Evolutionary conservation across 257 asterid genomes (phyloP).

Genomic region (Fraxinus americana): DNA sequence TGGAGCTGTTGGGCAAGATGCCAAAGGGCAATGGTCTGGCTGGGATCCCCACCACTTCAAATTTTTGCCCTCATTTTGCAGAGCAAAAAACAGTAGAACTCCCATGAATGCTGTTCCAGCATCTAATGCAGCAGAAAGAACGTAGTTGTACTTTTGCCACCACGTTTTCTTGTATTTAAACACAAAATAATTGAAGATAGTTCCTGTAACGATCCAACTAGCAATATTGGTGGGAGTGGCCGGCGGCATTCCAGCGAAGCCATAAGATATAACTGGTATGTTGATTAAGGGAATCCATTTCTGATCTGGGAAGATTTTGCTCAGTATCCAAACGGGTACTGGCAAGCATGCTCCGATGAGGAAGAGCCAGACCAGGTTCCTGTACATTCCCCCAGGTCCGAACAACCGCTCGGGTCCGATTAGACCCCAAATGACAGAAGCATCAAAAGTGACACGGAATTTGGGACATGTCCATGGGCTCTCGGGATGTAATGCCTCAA

Average conservation of each 20-base stretch:
- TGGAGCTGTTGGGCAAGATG: conserved; percentile 88
- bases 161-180: conserved; percentile 73
- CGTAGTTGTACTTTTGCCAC: conserved; percentile 93
- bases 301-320: conserved; percentile 74
- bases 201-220: conserved; percentile 83
- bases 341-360: conserved; percentile 83
- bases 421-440: conserved; percentile 90
- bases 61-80: conserved; percentile 68
- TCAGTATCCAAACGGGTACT: conserved; percentile 79
- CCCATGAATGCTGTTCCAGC: conserved; percentile 99
- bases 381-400: conserved; percentile 72
- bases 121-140: conserved; percentile 87
- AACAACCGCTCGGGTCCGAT: conserved; percentile 80
- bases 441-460: conserved; percentile 76
- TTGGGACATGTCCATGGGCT: conserved; percentile 97
- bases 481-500: conserved; percentile 71
- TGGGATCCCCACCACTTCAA: conserved; percentile 93
- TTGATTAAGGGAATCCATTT: conserved; percentile 90
- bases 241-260: conserved; percentile 97
- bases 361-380: conserved; percentile 89
- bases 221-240: conserved; percentile 96
- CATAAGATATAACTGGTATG: conserved; percentile 82
- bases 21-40: conserved; percentile 87
- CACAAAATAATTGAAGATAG: conserved; percentile 79
- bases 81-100: conserved; percentile 68